Percentiles rank a stretch among this genome's conserved stretches.
Conservation (phyloP, 2,329 filamentous ascomycete genomes). For the Pseudonectria buxi region DNA sequence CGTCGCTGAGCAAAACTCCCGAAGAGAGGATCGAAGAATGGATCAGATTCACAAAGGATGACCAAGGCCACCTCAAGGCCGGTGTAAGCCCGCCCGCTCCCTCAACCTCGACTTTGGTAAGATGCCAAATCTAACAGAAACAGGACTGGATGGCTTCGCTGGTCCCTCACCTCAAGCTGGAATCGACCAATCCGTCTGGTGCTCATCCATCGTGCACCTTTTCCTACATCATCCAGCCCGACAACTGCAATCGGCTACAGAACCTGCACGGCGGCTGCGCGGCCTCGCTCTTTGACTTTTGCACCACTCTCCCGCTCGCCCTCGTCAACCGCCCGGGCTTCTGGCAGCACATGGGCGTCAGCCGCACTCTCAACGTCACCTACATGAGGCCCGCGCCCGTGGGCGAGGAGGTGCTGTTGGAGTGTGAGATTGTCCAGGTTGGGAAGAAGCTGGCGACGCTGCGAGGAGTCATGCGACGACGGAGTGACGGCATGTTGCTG, state of each 20-base stretch:
- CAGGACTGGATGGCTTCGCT: slow-evolving; percentile 42
- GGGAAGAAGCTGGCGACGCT: slow-evolving; percentile 49
- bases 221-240: slow-evolving; percentile 40
- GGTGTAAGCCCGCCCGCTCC: slow-evolving; percentile 21
- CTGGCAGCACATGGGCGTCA: slow-evolving; percentile 58
- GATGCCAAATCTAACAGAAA: neutral
- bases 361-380: slow-evolving; percentile 57
- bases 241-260: slow-evolving; percentile 46
- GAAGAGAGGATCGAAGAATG: slow-evolving; percentile 26
- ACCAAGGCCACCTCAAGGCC: slow-evolving; percentile 21
- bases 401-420: slow-evolving; percentile 45
- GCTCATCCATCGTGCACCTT: slow-evolving; percentile 38
- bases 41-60: slow-evolving; percentile 23
- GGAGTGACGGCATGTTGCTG: slow-evolving; percentile 45
- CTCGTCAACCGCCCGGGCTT: slow-evolving; percentile 52
- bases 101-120: neutral
- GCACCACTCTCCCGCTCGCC: slow-evolving; percentile 53
- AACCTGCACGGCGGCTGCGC: slow-evolving; percentile 59
- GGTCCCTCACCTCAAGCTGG: slow-evolving; percentile 34
- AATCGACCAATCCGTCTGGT: slow-evolving; percentile 23
- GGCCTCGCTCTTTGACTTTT: slow-evolving; percentile 60
- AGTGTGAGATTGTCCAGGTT: slow-evolving; percentile 51
- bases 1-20: slow-evolving; percentile 25
- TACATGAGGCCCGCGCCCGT: slow-evolving; percentile 57
- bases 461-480: slow-evolving; percentile 47